Percentiles rank a stretch among this genome's conserved stretches.
Evolutionary conservation across 352 stramenopile genomes (phyloP).

Genomic region (Plasmopara muralis): DNA sequence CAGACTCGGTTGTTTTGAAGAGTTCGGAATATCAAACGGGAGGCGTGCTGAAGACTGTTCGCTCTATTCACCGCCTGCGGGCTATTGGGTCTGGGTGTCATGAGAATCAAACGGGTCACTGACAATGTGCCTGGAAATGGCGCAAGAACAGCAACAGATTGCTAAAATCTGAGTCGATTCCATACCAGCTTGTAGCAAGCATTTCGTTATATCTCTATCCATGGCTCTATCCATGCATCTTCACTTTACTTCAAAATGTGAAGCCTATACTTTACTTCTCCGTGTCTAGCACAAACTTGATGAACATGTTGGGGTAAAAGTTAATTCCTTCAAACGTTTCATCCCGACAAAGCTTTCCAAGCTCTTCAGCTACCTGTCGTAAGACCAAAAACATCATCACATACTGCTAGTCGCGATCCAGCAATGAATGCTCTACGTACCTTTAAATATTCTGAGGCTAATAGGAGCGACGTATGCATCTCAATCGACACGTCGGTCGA

Average conservation of each 20-base stretch:
- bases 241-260: conserved; percentile 5
- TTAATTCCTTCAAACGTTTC: conserved; percentile 92
- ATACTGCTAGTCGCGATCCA: background rate
- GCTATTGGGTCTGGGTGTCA: conserved; percentile 7
- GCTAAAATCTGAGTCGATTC: background rate
- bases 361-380: conserved; percentile 85
- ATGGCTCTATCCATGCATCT: conserved; percentile 5
- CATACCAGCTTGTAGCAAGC: background rate
- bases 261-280: conserved; percentile 12
- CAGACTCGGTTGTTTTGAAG: conserved; percentile 2
- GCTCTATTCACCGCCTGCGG: conserved; percentile 23
- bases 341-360: conserved; percentile 92
- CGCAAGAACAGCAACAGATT: conserved; percentile 4
- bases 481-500: conserved; percentile 86
- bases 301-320: conserved; percentile 94
- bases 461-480: conserved; percentile 90
- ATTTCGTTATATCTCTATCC: conserved; percentile 1
- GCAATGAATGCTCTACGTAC: conserved; percentile 19
- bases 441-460: conserved; percentile 95
- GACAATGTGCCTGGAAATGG: background rate
- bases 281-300: conserved; percentile 31
- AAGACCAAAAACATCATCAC: conserved; percentile 4
- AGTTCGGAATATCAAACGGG: conserved; percentile 25
- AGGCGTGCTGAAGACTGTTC: conserved; percentile 30
- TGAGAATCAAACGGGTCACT: conserved; percentile 28